phyloP scores from a whole-genome alignment of 352 stramenopile genomes.

The Globisporangium recalcitrans region DNA sequence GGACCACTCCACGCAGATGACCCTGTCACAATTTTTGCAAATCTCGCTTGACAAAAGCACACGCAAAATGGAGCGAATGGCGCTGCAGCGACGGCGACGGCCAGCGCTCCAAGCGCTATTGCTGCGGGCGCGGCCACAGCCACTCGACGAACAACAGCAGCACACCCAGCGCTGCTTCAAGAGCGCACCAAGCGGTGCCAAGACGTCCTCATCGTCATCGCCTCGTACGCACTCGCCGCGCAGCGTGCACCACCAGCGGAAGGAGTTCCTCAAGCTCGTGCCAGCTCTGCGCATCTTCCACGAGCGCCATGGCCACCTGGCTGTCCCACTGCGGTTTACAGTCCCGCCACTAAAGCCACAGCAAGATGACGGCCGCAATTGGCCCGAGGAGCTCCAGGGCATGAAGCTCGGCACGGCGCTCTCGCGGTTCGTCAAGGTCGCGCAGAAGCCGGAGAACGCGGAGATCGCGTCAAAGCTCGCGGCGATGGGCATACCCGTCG shows the following conservation, averaged over 20 bases:
- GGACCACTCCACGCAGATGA: not conserved
- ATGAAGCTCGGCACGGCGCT: slow-evolving; percentile 42
- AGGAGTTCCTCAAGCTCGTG: slow-evolving; percentile 23
- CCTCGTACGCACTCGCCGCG: not conserved
- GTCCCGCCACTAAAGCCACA: slow-evolving; percentile 7
- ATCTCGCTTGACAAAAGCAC: not conserved
- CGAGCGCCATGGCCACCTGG: slow-evolving; percentile 24
- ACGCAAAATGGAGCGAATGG: slow-evolving; percentile 1
- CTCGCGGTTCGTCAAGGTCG: slow-evolving; percentile 33
- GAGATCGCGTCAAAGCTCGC: slow-evolving; percentile 17
- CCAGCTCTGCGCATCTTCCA: slow-evolving; percentile 34
- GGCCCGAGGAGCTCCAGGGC: slow-evolving; percentile 24
- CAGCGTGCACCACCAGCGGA: slow-evolving; percentile 19
- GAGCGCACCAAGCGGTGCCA: not conserved
- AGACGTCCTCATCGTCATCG: not conserved
- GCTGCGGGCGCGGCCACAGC: not conserved
- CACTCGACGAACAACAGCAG: not conserved
- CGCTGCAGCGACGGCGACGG: not conserved
- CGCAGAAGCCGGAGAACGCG: slow-evolving; percentile 22
- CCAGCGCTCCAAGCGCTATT: not conserved
- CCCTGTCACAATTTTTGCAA: not conserved
- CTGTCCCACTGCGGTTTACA: slow-evolving; percentile 32
- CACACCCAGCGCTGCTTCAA: not conserved
- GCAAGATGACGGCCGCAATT: not conserved
- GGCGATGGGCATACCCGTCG: slow-evolving; percentile 20